Base-by-base conservation (phyloP, 2,329 filamentous ascomycete genomes). In the Nemania sp. region DNA sequence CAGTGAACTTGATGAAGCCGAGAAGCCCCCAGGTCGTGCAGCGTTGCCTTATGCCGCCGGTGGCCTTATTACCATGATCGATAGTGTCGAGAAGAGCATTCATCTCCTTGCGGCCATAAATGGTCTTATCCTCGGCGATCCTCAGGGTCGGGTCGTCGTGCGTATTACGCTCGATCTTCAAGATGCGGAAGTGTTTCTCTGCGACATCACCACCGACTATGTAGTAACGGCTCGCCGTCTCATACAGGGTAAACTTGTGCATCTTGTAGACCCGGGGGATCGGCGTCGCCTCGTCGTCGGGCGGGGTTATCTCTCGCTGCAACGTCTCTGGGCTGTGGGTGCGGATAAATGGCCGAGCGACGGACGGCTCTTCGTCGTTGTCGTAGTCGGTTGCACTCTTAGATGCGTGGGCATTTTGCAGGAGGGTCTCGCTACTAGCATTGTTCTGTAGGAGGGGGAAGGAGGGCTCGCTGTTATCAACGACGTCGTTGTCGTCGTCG, bases 241-340 rank as follows among this genome's bases (percentile, higher is more conserved):
- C 96, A 80, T 99, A 98, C 24, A 99, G 83, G n/a, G 93, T 96
- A 80, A 97, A 98, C 76, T 96, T 97, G 83, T 98, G 94, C 93
- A 99, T 97, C 78, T 87, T 88, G 79, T 87, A 86, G 52, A 84
- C 79, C 20, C 83, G 73, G 24, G 82, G 80, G 61, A 82, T 67
- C 4, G 74, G 69, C 11, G 72, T 72, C 29, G 71, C 70, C 61
- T 75, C 73, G 41, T 77, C 74, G 27, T 72, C 75, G 24, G 71
- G 74, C 43, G 73, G 72, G 0, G 74, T 73, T 8, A 70, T 56
- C n/a, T 71, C 74, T 41, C 74, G 68, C 15, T 74, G 72, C 15
- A 72, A 69, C 15, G 82, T 78, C 47, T 86, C 82, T 11, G 85
- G 87, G 73, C 86, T 89, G 24, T 81, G 83, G 3, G 83, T 86